Conservation (phyloP, 805 yeast genomes). For the Teunomyces aglyptinius region DNA sequence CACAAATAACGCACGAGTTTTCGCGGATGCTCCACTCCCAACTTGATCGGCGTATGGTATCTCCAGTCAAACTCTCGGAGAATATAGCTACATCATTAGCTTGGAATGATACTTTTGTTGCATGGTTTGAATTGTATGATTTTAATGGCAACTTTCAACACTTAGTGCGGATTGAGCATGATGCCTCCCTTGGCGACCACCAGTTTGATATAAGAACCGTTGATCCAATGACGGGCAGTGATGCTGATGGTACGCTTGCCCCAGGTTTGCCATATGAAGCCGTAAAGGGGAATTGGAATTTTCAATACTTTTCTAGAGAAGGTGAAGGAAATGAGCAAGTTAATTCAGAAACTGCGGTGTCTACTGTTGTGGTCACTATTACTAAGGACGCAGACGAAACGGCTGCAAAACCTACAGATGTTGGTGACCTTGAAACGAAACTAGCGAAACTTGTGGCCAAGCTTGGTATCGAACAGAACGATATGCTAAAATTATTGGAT, state of each 20-base stretch:
- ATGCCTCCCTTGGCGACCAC: constrained; percentile 16
- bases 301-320: constrained; percentile 16
- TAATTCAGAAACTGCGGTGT: neutral
- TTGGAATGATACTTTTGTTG: constrained; percentile 32
- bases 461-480: neutral
- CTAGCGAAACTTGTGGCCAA: neutral
- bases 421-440: neutral
- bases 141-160: constrained; percentile 28
- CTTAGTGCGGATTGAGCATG: constrained; percentile 23
- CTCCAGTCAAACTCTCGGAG: constrained; percentile 19
- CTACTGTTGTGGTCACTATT: constrained; percentile 1
- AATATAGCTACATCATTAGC: constrained; percentile 2
- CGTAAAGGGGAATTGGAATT: constrained; percentile 27
- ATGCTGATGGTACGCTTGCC: constrained; percentile 28
- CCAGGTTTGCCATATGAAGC: constrained; percentile 21
- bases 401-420: neutral
- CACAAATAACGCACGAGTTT: constrained; percentile 18
- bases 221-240: constrained; percentile 31
- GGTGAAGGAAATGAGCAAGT: neutral
- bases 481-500: neutral
- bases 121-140: constrained; percentile 40
- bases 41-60: constrained; percentile 24
- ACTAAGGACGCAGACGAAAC: neutral
- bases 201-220: constrained; percentile 19
- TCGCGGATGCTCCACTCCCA: constrained; percentile 19